phyloP scores from a whole-genome alignment of 1,284 basidiomycete species.

The Marasmius tenuissimus region DNA sequence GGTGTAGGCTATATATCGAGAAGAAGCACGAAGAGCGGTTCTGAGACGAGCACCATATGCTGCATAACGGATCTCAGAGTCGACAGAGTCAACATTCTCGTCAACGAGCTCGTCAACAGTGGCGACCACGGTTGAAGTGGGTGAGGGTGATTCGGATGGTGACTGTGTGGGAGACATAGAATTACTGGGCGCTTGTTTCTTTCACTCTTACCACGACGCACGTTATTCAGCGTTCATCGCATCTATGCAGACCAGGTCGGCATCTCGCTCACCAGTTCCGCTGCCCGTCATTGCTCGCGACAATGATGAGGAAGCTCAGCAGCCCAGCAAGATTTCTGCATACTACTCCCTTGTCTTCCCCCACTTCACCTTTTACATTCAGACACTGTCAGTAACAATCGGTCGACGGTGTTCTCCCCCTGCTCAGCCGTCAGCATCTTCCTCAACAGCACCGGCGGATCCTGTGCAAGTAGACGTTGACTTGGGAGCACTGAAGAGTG shows the following conservation, averaged over 20 bases:
- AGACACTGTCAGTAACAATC: conserved; percentile 80
- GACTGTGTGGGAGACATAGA: neutral
- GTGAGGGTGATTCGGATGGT: neutral
- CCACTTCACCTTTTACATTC: conserved; percentile 86
- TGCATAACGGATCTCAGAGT: conserved; percentile 65
- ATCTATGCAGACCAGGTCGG: conserved; percentile 10
- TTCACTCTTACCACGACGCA: neutral
- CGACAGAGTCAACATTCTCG: conserved; percentile 58
- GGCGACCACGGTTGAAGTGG: conserved; percentile 30
- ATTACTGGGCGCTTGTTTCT: neutral
- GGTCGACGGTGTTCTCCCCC: conserved; percentile 63
- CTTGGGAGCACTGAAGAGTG: conserved; percentile 94
- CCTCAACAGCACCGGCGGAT: conserved; percentile 64
- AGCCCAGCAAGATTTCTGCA: conserved; percentile 74
- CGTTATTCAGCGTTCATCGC: neutral
- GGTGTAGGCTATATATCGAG: conserved; percentile 83
- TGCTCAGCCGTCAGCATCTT: conserved; percentile 41
- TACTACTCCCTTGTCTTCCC: conserved; percentile 94
- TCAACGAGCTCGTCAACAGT: conserved; percentile 60
- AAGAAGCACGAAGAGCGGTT: conserved; percentile 74
- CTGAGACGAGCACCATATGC: conserved; percentile 81
- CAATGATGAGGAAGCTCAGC: conserved; percentile 33
- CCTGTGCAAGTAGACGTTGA: conserved; percentile 85
- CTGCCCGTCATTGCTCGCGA: conserved; percentile 15
- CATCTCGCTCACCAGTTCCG: conserved; percentile 5